Percentiles rank a stretch among this genome's conserved stretches.
Evolutionary conservation across 2,329 filamentous ascomycete genomes (phyloP).

Genomic region (Hypoxylon sp.): DNA sequence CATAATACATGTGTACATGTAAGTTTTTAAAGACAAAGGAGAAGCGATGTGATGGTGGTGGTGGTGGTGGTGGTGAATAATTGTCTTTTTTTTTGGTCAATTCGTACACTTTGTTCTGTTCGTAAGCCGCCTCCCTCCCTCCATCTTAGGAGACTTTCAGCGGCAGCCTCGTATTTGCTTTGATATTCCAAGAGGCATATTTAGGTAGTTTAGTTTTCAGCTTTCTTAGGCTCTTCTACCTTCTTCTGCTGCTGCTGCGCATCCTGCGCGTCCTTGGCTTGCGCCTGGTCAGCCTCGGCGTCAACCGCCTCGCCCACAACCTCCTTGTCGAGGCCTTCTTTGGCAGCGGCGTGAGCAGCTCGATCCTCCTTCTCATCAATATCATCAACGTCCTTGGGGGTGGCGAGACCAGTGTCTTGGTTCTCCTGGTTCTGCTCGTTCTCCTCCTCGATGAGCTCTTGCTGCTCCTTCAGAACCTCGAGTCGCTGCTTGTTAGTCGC

Average conservation of each 20-base stretch:
- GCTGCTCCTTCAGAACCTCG: constrained; percentile 97
- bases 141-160: background rate
- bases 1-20: constrained; percentile 34
- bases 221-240: constrained; percentile 42
- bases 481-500: constrained; percentile 99
- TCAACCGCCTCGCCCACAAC: constrained; percentile 69
- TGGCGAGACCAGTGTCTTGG: constrained; percentile 79
- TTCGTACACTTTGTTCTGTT: constrained; percentile 14
- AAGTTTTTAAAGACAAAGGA: constrained; percentile 50
- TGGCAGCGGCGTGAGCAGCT: constrained; percentile 65
- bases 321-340: constrained; percentile 63
- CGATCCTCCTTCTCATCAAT: constrained; percentile 95
- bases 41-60: constrained; percentile 40
- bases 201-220: constrained; percentile 36
- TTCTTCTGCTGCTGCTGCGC: constrained; percentile 52
- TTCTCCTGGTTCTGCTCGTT: constrained; percentile 90
- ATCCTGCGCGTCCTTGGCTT: constrained; percentile 49
- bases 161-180: background rate
- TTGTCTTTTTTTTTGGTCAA: constrained; percentile 12
- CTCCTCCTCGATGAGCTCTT: constrained; percentile 97
- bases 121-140: background rate
- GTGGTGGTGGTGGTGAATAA: constrained; percentile 5
- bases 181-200: too few species aligned
- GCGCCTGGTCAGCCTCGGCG: constrained; percentile 65
- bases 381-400: constrained; percentile 87